A percentile compares a stretch with the other conserved stretches of the same genome.
These are phyloP conservation scores for Magnaporthiopsis rhizophila DNA, from an alignment of 2,329 filamentous ascomycete species.

Conservation along the genomic window DNA sequence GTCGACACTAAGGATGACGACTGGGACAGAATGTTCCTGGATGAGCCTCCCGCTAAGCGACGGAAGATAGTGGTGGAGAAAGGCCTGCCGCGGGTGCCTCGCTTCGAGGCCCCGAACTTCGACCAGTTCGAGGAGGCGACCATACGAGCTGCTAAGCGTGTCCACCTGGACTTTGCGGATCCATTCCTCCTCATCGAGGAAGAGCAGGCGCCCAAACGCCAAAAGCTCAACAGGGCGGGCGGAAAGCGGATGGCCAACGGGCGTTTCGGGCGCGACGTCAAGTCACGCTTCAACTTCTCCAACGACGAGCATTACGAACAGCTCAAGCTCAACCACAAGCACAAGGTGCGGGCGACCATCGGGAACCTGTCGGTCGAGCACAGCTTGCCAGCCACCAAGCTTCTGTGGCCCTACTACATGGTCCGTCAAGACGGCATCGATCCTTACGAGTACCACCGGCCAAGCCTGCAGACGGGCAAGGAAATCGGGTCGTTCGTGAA, in stretches of 20 bases:
- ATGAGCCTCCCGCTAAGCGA: conserved; percentile 49
- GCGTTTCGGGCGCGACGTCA: conserved; percentile 64
- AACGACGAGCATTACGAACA: conserved; percentile 95
- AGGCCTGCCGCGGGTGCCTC: conserved; percentile 49
- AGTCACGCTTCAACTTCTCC: conserved; percentile 85
- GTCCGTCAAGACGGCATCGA: conserved; percentile 65
- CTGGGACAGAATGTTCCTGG: conserved; percentile 54
- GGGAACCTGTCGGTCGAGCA: conserved; percentile 92
- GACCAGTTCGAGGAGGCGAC: conserved; percentile 74
- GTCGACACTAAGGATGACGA: conserved; percentile 46
- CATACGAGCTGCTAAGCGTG: conserved; percentile 64
- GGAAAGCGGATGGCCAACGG: conserved; percentile 52
- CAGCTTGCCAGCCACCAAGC: conserved; percentile 79
- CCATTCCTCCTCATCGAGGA: conserved; percentile 72
- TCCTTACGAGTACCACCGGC: conserved; percentile 77
- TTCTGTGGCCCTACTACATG: conserved; percentile 95
- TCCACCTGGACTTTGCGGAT: conserved; percentile 81
- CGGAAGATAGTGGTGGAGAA: conserved; percentile 46
- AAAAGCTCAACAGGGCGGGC: conserved; percentile 46
- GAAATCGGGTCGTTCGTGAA: conserved; percentile 59
- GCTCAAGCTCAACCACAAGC: conserved; percentile 93
- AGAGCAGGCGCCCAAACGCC: conserved; percentile 53
- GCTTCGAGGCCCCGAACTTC: conserved; percentile 61
- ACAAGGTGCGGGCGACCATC: conserved; percentile 87
- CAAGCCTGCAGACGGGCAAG: conserved; percentile 64